A percentile compares a stretch with the other conserved stretches of the same genome.
Evolutionary conservation across 2,329 filamentous ascomycete species (phyloP).

Genomic region (Seiridium cupressi): DNA sequence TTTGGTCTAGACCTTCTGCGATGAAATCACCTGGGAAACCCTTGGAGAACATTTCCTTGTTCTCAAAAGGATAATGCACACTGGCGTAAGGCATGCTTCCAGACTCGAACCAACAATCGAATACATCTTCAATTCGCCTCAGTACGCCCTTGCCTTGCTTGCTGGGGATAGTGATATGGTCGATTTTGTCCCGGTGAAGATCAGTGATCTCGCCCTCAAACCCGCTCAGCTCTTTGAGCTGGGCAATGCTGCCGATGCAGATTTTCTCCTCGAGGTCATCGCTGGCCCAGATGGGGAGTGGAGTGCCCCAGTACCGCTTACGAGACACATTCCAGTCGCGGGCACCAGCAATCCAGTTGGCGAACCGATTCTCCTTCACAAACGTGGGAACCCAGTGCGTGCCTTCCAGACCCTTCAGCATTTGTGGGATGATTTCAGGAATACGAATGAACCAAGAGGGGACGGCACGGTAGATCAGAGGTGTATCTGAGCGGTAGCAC

Average conservation of each 20-base stretch:
- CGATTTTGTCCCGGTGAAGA: slow-evolving; percentile 89
- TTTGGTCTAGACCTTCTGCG: slow-evolving; percentile 90
- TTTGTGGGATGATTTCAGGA: slow-evolving; percentile 75
- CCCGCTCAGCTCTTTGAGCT: slow-evolving; percentile 84
- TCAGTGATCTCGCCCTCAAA: slow-evolving; percentile 80
- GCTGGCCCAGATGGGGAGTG: slow-evolving; percentile 87
- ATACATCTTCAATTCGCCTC: slow-evolving; percentile 80
- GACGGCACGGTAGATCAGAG: slow-evolving; percentile 87
- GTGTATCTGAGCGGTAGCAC: slow-evolving; percentile 93
- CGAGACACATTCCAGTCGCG: slow-evolving; percentile 94
- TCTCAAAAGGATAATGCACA: slow-evolving; percentile 90
- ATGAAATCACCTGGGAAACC: slow-evolving; percentile 93
- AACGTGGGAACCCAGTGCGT: slow-evolving; percentile 90
- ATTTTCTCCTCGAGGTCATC: slow-evolving; percentile 85
- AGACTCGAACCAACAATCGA: slow-evolving; percentile 97
- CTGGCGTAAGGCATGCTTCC: slow-evolving; percentile 94
- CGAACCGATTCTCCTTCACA: slow-evolving; percentile 89
- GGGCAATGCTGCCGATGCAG: slow-evolving; percentile 80
- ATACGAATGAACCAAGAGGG: slow-evolving; percentile 96
- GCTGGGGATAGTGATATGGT: slow-evolving; percentile 91
- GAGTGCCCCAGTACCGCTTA: slow-evolving; percentile 94
- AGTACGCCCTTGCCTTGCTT: slow-evolving; percentile 83
- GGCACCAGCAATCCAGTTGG: slow-evolving; percentile 87
- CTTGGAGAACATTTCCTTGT: slow-evolving; percentile 74
- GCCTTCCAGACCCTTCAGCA: slow-evolving; percentile 85